Base-by-base conservation (phyloP, 202 grass and related monocot species). In the Miscanthus sacchariflorus region DNA sequence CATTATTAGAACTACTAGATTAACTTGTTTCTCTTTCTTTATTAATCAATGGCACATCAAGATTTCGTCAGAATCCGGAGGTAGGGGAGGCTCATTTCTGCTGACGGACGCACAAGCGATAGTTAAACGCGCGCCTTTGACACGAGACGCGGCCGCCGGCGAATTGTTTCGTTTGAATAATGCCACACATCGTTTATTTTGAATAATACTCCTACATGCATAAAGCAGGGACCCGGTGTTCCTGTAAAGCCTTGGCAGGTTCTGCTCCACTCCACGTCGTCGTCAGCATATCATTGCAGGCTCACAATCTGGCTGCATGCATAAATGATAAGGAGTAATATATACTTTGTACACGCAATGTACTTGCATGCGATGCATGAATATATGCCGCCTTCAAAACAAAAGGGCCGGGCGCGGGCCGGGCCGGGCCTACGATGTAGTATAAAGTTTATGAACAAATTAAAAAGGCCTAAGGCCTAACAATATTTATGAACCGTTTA, bases 121-220 rank as follows among this genome's bases (percentile, higher is more conserved):
- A 81, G 88, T 52, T 65, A 86, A 50, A 58, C 11, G 68, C 23
- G 5, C 10, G 74, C 68, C 11, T 15, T 84, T 74, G 15, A 69
- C 36, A 61, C 1, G 25, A 36, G 35, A 74, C 49, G 64, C 39
- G 44, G 38, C 12, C 46, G 58, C 21, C 17, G 42, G 43, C 40
- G 44, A 33, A 24, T 35, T 50, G 58, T 81, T 81, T 39, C 9
- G 27, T 86, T 90, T 81, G 77, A 86, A 86, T 90, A 89, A 76
- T 74, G 30, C 30, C 30, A 50, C 19, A 28, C 42, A 77, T 2
- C 59, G 59, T 24, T 4, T 63, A 11, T 24, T 63, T 63, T 63
- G 59, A 63, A 63, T 24, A 63, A 63, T 24, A 63, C 8, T 61
- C 6, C 59, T 25, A 19, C 59, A 7, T 64, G 25, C 12, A 33